phyloP scores from a whole-genome alignment of 495 filamentous ascomycete genomes.

The Aspergillus kassunensis region DNA sequence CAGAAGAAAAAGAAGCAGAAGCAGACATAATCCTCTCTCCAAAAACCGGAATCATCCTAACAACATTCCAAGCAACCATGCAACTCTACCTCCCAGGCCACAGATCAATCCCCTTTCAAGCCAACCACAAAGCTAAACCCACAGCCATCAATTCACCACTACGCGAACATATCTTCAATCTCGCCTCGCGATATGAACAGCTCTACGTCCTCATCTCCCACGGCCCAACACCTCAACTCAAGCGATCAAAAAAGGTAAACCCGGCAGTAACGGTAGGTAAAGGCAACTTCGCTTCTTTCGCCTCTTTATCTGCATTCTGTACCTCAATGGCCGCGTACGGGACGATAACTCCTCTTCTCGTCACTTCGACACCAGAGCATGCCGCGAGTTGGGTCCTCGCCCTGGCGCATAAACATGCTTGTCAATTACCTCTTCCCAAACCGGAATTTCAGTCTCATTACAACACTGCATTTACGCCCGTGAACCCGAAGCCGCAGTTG shows the following conservation, averaged over 20 bases:
- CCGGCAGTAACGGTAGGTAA: constrained; percentile 19
- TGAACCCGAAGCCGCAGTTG: constrained; percentile 8
- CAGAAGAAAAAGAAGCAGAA: constrained; percentile 66
- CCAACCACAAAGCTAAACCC: not conserved
- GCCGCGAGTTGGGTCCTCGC: constrained; percentile 29
- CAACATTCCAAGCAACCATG: constrained; percentile 68
- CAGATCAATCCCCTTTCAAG: constrained; percentile 14
- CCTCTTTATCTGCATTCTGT: constrained; percentile 18
- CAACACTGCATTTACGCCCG: constrained; percentile 12
- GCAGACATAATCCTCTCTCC: constrained; percentile 76
- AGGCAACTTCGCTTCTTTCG: constrained; percentile 4
- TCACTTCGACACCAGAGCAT: constrained; percentile 41
- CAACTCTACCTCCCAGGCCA: constrained; percentile 67
- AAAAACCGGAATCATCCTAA: constrained; percentile 62
- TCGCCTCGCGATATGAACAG: constrained; percentile 61
- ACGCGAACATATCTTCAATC: constrained; percentile 50
- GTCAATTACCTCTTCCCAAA: constrained; percentile 7
- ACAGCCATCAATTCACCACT: constrained; percentile 40
- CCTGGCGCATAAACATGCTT: constrained; percentile 23
- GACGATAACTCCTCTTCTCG: constrained; percentile 31
- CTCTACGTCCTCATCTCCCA: constrained; percentile 62
- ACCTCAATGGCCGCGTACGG: constrained; percentile 3
- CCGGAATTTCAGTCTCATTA: not conserved
- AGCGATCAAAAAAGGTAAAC: not conserved
- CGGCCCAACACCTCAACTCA: not conserved